Percentiles rank a stretch among this genome's conserved stretches.
phyloP scores from a whole-genome alignment of 768 basidiomycete species.

The Gautieria morchelliformis region DNA sequence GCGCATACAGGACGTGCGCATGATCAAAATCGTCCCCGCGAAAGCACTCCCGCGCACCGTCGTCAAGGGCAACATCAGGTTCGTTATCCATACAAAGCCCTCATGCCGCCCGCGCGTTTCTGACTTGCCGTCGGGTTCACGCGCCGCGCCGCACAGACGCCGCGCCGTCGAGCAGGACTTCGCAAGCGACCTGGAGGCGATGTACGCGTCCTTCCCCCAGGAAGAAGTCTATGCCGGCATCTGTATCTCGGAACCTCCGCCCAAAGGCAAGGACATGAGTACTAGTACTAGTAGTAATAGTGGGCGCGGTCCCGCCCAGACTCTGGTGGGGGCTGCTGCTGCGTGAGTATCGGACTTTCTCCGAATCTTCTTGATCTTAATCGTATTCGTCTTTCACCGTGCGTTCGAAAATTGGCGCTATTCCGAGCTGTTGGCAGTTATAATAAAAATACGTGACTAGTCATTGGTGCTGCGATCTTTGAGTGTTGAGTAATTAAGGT shows the following conservation, averaged over 20 bases:
- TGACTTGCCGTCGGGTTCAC: not conserved
- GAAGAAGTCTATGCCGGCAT: slow-evolving; percentile 1
- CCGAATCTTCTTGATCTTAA: no score
- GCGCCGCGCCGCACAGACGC: not conserved
- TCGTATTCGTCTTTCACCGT: no score
- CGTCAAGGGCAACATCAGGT: slow-evolving; percentile 11
- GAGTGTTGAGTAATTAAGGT: no score
- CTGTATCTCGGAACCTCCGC: not conserved
- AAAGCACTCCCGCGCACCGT: slow-evolving; percentile 11
- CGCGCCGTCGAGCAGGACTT: slow-evolving; percentile 6
- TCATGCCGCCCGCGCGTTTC: not conserved
- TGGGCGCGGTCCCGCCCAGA: not conserved
- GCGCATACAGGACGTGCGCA: slow-evolving; percentile 15
- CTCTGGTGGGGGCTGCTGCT: not conserved
- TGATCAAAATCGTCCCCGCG: slow-evolving; percentile 15
- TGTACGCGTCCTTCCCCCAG: slow-evolving; percentile 2
- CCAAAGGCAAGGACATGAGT: not conserved
- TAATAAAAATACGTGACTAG: no score
- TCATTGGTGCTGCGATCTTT: no score
- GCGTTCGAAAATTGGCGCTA: no score
- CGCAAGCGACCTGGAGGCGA: slow-evolving; percentile 1
- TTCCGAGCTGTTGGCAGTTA: no score
- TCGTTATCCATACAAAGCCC: no score
- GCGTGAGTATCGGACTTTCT: not conserved
- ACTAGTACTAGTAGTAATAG: no score